Evolutionary conservation across 495 filamentous ascomycete species (phyloP).

Genomic region (Hypoxylon subgilvum): DNA sequence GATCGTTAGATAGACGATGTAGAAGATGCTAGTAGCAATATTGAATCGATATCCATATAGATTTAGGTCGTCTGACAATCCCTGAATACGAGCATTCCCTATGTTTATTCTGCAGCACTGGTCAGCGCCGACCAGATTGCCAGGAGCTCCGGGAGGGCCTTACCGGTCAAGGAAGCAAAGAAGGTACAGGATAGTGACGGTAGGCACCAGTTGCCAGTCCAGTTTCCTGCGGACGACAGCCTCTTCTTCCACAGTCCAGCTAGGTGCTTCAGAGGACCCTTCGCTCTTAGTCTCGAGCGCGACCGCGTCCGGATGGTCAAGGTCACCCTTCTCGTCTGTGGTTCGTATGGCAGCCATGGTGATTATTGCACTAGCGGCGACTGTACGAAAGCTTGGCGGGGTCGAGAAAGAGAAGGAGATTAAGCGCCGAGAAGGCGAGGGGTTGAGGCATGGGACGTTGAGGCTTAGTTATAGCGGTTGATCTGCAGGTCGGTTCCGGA

Average conservation of each 20-base stretch:
- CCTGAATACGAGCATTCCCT: slow-evolving; percentile 68
- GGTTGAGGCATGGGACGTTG: not conserved
- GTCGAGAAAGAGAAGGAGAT: slow-evolving; percentile 5
- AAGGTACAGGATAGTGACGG: slow-evolving; percentile 61
- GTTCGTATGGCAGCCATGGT: slow-evolving; percentile 35
- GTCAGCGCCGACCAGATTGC: slow-evolving; percentile 20
- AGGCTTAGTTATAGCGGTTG: slow-evolving; percentile 13
- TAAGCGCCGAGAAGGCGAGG: slow-evolving; percentile 15
- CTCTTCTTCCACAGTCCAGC: slow-evolving; percentile 60
- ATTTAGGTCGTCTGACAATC: slow-evolving; percentile 59
- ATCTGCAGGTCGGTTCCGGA: slow-evolving; percentile 13
- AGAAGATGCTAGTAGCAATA: slow-evolving; percentile 65
- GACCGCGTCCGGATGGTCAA: slow-evolving; percentile 31
- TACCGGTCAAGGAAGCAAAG: slow-evolving; percentile 58
- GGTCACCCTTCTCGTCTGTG: slow-evolving; percentile 34
- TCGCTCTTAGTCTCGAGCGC: slow-evolving; percentile 37
- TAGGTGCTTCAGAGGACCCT: slow-evolving; percentile 28
- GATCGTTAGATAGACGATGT: slow-evolving; percentile 71
- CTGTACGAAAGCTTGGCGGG: slow-evolving; percentile 6
- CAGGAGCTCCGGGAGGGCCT: not conserved
- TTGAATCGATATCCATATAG: slow-evolving; percentile 62
- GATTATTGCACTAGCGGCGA: not conserved
- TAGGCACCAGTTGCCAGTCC: slow-evolving; percentile 59
- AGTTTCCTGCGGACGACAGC: slow-evolving; percentile 55
- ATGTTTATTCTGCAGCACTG: slow-evolving; percentile 61